Evolutionary conservation across 257 asterid species (phyloP), one percentile per base, ranked within the genome.

Genomic region (Datura wrightii): DNA sequence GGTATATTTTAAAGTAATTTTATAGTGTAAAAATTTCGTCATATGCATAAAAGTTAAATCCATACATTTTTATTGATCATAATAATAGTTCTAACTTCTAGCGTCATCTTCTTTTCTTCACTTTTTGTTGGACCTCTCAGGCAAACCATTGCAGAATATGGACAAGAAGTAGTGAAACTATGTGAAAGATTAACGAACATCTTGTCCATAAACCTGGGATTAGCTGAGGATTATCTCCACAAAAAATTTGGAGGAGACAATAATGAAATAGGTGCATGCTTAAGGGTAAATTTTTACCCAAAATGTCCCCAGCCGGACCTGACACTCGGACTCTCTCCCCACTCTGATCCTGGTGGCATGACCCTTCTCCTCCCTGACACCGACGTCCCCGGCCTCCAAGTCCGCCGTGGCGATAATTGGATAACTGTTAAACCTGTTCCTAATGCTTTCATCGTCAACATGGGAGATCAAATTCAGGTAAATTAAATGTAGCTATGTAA

Each of bases 271-370:
- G 92, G 94, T 46, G 94, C 94, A 88, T 93, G 97, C 88, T 85
- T 91, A 87, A 91, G 97, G 88, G 88, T 85, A 8, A 95, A 93
- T 79, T 94, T 89, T 86, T 95, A 94, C 91, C 99, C 99, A n/a
- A 94, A 90, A 83, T 95, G 99, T 89, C 99, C 99, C 55, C 98
- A 95, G 56, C 99, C 99, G 16, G 97, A 95, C 66, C 94, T 94
- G 44, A 91, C 98, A 0, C 85, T 95, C 11, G 99, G 99, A 50
- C 93, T 95, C 41, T 92, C 98, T 0, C 52, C 97, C 36, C 99
- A 95, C 67, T 94, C 99, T 8, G 99, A 95, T 69, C 98, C 98
- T 9, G 99, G 98, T 16, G 97, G 94, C 6, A 79, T 95, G 87
- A 94, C 99, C 85, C 85, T 94, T 60, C 92, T 95, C 76, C 94